Conservation (phyloP, 1,284 basidiomycete species). For the Cutaneotrichosporon dermatis region DNA sequence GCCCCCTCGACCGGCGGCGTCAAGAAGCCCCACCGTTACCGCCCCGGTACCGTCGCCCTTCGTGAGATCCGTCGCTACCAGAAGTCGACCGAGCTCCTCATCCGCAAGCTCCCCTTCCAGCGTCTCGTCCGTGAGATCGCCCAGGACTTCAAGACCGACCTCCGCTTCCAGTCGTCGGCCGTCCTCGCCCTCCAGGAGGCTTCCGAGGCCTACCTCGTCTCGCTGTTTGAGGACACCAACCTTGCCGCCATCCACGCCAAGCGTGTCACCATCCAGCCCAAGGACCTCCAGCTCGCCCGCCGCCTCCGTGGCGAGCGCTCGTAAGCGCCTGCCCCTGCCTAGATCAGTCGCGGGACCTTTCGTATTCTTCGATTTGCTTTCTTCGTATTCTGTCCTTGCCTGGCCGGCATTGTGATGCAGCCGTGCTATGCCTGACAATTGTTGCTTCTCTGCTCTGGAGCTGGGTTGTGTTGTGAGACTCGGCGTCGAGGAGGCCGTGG, state of each 20-base stretch:
- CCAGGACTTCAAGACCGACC: slow-evolving; percentile 72
- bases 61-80: slow-evolving; percentile 58
- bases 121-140: slow-evolving; percentile 71
- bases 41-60: slow-evolving; percentile 56
- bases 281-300: slow-evolving; percentile 74
- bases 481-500: too few relatives aligned
- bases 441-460: neutral
- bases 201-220: slow-evolving; percentile 87
- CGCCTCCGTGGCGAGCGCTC: slow-evolving; percentile 75
- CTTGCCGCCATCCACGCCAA: slow-evolving; percentile 88
- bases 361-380: slow-evolving; percentile 20
- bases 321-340: slow-evolving; percentile 49
- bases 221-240: slow-evolving; percentile 68
- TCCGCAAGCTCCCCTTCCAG: slow-evolving; percentile 90
- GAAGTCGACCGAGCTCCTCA: slow-evolving; percentile 80
- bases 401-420: slow-evolving; percentile 14
- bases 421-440: slow-evolving; percentile 9
- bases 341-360: neutral
- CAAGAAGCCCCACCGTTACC: slow-evolving; percentile 61
- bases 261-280: slow-evolving; percentile 74
- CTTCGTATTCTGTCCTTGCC: slow-evolving; percentile 14
- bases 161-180: slow-evolving; percentile 89
- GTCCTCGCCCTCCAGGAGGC: slow-evolving; percentile 88
- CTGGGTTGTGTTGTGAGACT: too few relatives aligned
- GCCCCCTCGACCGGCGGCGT: slow-evolving; percentile 56